Evolutionary conservation across 228 moss, liverwort and hornwort species (phyloP).

Genomic region (Sphagnum fallax): DNA sequence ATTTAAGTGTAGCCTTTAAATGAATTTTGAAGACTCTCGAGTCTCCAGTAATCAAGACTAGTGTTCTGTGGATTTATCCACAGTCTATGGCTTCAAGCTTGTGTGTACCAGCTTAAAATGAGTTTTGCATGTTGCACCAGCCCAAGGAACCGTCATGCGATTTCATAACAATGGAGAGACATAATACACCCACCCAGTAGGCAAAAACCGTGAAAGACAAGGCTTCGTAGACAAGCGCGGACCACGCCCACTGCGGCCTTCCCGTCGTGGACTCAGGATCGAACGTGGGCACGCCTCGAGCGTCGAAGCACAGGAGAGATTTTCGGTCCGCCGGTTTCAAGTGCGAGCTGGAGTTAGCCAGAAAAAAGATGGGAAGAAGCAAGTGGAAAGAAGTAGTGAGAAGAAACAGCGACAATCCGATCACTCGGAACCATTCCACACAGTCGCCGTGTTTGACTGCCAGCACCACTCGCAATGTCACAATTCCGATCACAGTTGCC

Average conservation of each 20-base stretch:
- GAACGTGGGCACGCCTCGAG: conserved; percentile 20
- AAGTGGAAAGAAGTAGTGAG: conserved; percentile 26
- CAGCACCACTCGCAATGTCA: conserved; percentile 1
- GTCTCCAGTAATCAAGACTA: too few relatives aligned
- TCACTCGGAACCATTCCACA: conserved; percentile 13
- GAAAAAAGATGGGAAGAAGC: conserved; percentile 23
- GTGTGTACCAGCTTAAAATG: too few relatives aligned
- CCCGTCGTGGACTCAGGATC: conserved; percentile 1
- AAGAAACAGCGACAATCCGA: conserved; percentile 25
- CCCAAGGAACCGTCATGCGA: too few relatives aligned
- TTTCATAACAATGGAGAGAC: background rate
- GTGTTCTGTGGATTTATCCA: too few relatives aligned
- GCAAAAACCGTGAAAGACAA: conserved; percentile 1
- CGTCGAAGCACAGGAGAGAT: conserved; percentile 18
- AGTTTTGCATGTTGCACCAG: too few relatives aligned
- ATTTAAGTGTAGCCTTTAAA: too few relatives aligned
- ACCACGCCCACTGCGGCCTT: conserved; percentile 16
- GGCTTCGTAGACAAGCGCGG: conserved; percentile 17
- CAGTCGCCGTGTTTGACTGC: conserved; percentile 13
- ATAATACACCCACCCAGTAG: conserved; percentile 19
- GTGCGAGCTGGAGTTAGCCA: conserved; percentile 10
- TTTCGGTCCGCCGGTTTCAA: conserved; percentile 13
- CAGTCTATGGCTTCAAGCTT: too few relatives aligned
- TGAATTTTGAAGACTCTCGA: too few relatives aligned
- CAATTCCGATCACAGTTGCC: conserved; percentile 3